Percentiles rank a stretch among this genome's conserved stretches.
phyloP scores from a whole-genome alignment of 495 filamentous ascomycete species.

The Trypethelium eluteriae region DNA sequence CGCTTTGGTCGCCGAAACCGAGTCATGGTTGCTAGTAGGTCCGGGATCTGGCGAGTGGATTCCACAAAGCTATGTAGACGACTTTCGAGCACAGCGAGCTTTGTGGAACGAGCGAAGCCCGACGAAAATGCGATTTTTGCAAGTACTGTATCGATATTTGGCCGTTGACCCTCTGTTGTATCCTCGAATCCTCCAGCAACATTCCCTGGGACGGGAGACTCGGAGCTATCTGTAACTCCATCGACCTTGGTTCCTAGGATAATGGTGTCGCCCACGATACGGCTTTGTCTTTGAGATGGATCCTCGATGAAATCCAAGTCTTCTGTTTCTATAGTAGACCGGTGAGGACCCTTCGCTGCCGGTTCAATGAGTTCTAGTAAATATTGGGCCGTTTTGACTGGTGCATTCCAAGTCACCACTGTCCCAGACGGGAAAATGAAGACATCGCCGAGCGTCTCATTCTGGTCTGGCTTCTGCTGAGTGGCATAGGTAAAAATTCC shows the following conservation, averaged over 20 bases:
- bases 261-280: slow-evolving; percentile 82
- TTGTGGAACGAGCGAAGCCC: slow-evolving; percentile 89
- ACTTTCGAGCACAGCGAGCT: slow-evolving; percentile 85
- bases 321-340: slow-evolving; percentile 68
- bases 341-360: slow-evolving; percentile 67
- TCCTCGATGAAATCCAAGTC: slow-evolving; percentile 84
- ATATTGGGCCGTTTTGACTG: slow-evolving; percentile 58
- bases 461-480: slow-evolving; percentile 29
- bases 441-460: slow-evolving; percentile 65
- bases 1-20: slow-evolving; percentile 42
- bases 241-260: slow-evolving; percentile 67
- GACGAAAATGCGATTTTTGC: slow-evolving; percentile 96
- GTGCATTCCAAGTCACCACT: slow-evolving; percentile 84
- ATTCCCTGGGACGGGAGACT: slow-evolving; percentile 28
- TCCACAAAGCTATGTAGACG: slow-evolving; percentile 77
- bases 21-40: slow-evolving; percentile 54
- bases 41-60: slow-evolving; percentile 72
- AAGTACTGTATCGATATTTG: slow-evolving; percentile 64
- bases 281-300: slow-evolving; percentile 61
- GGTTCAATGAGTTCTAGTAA: slow-evolving; percentile 69
- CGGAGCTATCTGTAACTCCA: slow-evolving; percentile 16
- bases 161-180: slow-evolving; percentile 21
- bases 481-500: slow-evolving; percentile 46
- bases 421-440: slow-evolving; percentile 97
- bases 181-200: not conserved